These are phyloP conservation scores for Carnegiea gigantea DNA, from an alignment of 179 eudicot genomes.

Conservation along the genomic window DNA sequence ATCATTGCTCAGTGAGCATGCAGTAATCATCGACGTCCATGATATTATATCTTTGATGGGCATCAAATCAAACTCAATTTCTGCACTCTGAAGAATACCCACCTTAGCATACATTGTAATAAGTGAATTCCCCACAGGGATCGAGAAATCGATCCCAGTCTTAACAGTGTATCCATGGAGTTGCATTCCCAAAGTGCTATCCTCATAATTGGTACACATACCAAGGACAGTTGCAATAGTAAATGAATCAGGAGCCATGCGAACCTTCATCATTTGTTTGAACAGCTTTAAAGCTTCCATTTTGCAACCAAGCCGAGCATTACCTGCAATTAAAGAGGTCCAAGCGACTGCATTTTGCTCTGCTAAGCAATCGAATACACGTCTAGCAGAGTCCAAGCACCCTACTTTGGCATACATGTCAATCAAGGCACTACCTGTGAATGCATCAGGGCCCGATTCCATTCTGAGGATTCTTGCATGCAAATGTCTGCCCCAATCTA, in stretches of 20 bases:
- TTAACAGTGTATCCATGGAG: constrained; percentile 36
- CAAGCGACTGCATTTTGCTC: constrained; percentile 33
- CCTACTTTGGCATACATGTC: constrained; percentile 64
- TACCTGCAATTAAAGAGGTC: constrained; percentile 35
- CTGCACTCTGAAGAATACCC: constrained; percentile 38
- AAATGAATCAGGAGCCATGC: constrained; percentile 32
- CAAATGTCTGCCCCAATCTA: constrained; percentile 53
- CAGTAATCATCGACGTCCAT: constrained; percentile 56
- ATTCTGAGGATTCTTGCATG: constrained; percentile 46
- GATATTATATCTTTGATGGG: constrained; percentile 45
- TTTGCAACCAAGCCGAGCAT: constrained; percentile 18
- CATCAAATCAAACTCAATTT: constrained; percentile 39
- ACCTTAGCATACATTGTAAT: constrained; percentile 43
- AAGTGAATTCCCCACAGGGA: constrained; percentile 40
- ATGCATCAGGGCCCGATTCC: constrained; percentile 22
- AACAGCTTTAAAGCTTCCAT: constrained; percentile 39
- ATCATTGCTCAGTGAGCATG: constrained; percentile 45
- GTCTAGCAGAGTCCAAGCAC: constrained; percentile 27
- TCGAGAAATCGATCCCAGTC: constrained; percentile 31
- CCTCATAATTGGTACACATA: constrained; percentile 30
- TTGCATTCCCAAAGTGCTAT: constrained; percentile 28
- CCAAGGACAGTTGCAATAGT: constrained; percentile 37
- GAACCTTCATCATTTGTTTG: constrained; percentile 32
- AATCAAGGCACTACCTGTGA: constrained; percentile 43
- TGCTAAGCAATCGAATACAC: constrained; percentile 29